Evolutionary conservation across 306 rosid genomes (phyloP).

Genomic region (Acacia crassicarpa): DNA sequence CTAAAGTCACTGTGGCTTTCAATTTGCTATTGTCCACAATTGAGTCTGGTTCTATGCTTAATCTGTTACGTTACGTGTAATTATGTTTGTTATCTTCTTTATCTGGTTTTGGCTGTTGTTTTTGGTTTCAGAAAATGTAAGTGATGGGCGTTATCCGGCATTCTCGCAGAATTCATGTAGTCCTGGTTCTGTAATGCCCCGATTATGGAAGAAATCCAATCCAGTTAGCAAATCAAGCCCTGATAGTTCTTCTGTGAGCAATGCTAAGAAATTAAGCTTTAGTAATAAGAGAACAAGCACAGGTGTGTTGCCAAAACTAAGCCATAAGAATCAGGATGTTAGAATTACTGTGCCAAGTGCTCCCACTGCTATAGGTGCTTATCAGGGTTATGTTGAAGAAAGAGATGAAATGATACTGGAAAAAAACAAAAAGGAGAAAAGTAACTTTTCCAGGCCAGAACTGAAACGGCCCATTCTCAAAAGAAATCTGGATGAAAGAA

Average conservation of each 20-base stretch:
- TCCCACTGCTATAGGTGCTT: slow-evolving; percentile 34
- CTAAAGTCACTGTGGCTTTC: background rate
- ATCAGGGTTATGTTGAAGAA: slow-evolving; percentile 44
- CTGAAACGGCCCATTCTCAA: slow-evolving; percentile 51
- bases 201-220: slow-evolving; percentile 48
- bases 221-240: slow-evolving; percentile 52
- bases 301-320: slow-evolving; percentile 42
- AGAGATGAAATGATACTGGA: slow-evolving; percentile 49
- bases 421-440: slow-evolving; percentile 46
- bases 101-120: slow-evolving; percentile 22
- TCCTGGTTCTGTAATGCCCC: slow-evolving; percentile 49
- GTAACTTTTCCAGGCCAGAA: slow-evolving; percentile 52
- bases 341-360: slow-evolving; percentile 42
- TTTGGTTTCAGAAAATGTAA: slow-evolving; percentile 56
- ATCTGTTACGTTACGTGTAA: slow-evolving; percentile 18
- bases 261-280: slow-evolving; percentile 53
- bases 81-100: slow-evolving; percentile 8
- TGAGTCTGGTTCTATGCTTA: slow-evolving; percentile 18
- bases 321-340: slow-evolving; percentile 62
- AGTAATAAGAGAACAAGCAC: slow-evolving; percentile 49
- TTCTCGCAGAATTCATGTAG: slow-evolving; percentile 50
- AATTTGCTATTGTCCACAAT: background rate
- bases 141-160: slow-evolving; percentile 58
- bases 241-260: slow-evolving; percentile 51
- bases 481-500: slow-evolving; percentile 56